Evolutionary conservation across 2,329 filamentous ascomycete genomes (phyloP).

Genomic region (Xylaria sp.): DNA sequence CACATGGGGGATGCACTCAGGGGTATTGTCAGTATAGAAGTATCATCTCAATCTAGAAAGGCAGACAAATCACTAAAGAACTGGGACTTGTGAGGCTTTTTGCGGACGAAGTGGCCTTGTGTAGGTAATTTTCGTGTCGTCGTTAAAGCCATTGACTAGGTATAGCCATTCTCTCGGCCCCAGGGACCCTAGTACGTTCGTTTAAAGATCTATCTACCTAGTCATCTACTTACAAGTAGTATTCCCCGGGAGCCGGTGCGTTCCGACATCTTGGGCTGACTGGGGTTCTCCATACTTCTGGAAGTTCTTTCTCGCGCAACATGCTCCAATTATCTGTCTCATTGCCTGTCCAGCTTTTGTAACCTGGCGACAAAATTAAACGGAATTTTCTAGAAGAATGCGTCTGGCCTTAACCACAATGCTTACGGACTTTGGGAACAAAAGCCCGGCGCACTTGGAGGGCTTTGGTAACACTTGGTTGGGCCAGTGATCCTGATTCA

Average conservation of each 20-base stretch:
- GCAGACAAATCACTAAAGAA: conserved; percentile 1
- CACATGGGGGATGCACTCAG: conserved; percentile 2
- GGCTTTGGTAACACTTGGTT: conserved; percentile 7
- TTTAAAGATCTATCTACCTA: neutral
- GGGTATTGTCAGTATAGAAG: conserved; percentile 9
- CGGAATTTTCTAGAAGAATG: neutral
- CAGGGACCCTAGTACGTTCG: neutral
- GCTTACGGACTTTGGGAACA: conserved; percentile 9
- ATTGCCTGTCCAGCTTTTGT: conserved; percentile 17
- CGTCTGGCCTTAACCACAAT: conserved; percentile 9
- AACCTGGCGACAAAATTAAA: neutral
- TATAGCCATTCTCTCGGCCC: neutral
- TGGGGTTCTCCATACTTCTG: conserved; percentile 12
- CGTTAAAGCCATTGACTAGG: neutral
- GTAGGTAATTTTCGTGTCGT: neutral
- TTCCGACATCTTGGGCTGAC: neutral
- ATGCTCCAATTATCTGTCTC: conserved; percentile 12
- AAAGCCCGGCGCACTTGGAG: conserved; percentile 14
- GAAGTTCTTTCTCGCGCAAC: neutral
- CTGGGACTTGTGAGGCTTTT: neutral
- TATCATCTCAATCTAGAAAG: conserved; percentile 9
- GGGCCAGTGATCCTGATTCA: neutral
- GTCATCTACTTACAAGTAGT: neutral
- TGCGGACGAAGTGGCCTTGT: neutral
- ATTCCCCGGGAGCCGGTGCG: neutral